Percentiles rank a stretch among this genome's conserved stretches.
phyloP scores from a whole-genome alignment of 768 basidiomycete genomes.

The Lactarius hengduanensis region DNA sequence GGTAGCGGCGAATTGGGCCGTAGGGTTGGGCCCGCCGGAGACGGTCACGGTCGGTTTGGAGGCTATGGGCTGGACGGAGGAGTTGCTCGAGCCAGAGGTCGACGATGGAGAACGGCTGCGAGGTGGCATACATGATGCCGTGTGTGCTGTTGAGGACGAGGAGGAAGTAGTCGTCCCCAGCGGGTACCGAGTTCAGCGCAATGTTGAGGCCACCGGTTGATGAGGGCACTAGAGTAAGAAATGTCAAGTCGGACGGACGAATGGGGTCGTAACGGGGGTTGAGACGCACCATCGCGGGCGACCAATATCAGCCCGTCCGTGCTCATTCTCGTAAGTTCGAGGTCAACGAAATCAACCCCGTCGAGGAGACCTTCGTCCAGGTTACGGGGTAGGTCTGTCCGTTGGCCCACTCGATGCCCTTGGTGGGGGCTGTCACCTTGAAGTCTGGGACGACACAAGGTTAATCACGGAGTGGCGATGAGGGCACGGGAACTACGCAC shows the following conservation, averaged over 20 bases:
- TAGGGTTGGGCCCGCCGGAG: slow-evolving; percentile 65
- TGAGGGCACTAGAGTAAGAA: slow-evolving; percentile 38
- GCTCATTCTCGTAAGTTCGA: slow-evolving; percentile 64
- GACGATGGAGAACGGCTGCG: slow-evolving; percentile 61
- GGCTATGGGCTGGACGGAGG: slow-evolving; percentile 39
- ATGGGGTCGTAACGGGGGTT: background rate
- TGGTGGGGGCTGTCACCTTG: slow-evolving; percentile 46
- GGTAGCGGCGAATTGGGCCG: slow-evolving; percentile 56
- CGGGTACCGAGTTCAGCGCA: slow-evolving; percentile 58
- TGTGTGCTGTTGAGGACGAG: slow-evolving; percentile 72
- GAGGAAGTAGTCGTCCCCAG: slow-evolving; percentile 75
- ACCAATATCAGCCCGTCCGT: slow-evolving; percentile 60
- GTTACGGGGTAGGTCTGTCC: slow-evolving; percentile 50
- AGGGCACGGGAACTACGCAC: background rate
- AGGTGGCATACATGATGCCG: slow-evolving; percentile 60
- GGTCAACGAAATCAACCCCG: slow-evolving; percentile 60
- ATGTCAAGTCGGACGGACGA: background rate
- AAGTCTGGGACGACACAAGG: slow-evolving; percentile 44
- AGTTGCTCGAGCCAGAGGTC: slow-evolving; percentile 37
- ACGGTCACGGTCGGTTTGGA: slow-evolving; percentile 64
- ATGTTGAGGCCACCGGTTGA: slow-evolving; percentile 51
- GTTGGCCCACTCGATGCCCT: slow-evolving; percentile 52
- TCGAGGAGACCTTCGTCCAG: slow-evolving; percentile 71
- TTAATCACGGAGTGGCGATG: background rate
- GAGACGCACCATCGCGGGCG: slow-evolving; percentile 59